Base-by-base conservation (phyloP, 192 early-diverging fungal genomes). In the Coemansia sp. region DNA sequence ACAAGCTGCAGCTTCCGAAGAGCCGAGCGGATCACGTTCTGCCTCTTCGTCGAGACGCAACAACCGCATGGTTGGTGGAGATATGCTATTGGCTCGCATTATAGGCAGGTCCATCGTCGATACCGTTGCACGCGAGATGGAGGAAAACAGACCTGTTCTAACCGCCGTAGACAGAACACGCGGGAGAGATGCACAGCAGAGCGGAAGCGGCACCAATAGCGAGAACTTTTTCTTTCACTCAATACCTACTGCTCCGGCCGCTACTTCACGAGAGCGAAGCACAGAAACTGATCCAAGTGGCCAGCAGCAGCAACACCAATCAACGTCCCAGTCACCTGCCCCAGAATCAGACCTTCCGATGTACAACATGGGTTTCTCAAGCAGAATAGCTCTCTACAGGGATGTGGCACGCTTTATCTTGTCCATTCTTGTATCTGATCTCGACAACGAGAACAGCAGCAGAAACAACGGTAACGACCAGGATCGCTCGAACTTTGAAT, bases 1-100 rank as follows among this genome's bases (percentile, higher is more conserved):
- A 45, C 52, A 54, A 26, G 9, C 9, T 26, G 11, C 52, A 54
- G 4, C 52, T 26, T 10, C 52, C 3, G 21, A 54, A 23, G 21
- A 47, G 47, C 15, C 52, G 10, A 54, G 9, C 52, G 21, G 26
- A 42, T 50, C 13, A 50, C 18, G 16, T 18, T 15, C 15, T 1
- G 15, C 48, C 18, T 50, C 48, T 50, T 50, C 48, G 19, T 23
- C 52, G 19, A 54, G 52, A 26, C 52, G 52, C 12, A 18, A 26
- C 21, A 9, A 26, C 7, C 59, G 70, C 1, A 54, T 68, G 47
- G 56, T 57, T 11, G 70, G 69, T 4, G 78, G 79, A 0, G 75
- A 81, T 58, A 57, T 68, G 56, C 41, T 82, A 12, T 19, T 82
- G 60, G 69, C 79, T 44, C 64, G 74, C 4, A 74, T 82, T 32